Evolutionary conservation across 352 stramenopile species (phyloP).

Genomic region (Phytophthora hybrid): DNA sequence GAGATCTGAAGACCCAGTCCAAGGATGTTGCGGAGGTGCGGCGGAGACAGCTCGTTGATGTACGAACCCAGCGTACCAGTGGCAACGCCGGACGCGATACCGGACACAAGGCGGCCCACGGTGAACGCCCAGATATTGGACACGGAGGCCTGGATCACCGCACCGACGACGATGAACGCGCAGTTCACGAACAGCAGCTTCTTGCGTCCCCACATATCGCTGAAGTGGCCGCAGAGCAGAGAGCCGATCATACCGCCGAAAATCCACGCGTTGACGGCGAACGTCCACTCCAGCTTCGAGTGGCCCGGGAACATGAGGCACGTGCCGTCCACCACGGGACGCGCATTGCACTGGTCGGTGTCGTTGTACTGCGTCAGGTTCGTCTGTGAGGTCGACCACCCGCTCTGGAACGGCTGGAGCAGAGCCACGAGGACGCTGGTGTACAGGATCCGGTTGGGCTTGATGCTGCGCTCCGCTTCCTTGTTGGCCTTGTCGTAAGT

Average conservation of each 20-base stretch:
- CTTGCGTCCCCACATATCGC: constrained; percentile 30
- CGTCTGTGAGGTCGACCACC: constrained; percentile 63
- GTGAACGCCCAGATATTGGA: constrained; percentile 42
- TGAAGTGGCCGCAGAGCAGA: constrained; percentile 29
- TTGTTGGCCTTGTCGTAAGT: constrained; percentile 41
- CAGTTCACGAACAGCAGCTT: constrained; percentile 38
- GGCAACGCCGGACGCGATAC: constrained; percentile 38
- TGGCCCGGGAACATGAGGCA: constrained; percentile 34
- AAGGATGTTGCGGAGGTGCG: constrained; percentile 29
- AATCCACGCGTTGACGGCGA: constrained; percentile 33
- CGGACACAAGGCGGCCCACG: constrained; percentile 29
- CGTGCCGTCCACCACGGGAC: constrained; percentile 25
- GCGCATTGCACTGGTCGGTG: constrained; percentile 27
- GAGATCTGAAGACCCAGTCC: constrained; percentile 52
- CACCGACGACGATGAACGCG: constrained; percentile 49
- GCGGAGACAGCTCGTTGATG: constrained; percentile 57
- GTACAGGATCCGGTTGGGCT: constrained; percentile 51
- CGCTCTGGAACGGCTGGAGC: constrained; percentile 58
- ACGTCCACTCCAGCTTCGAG: constrained; percentile 29
- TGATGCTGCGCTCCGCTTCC: constrained; percentile 35
- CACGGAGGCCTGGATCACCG: constrained; percentile 37
- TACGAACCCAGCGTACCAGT: constrained; percentile 41
- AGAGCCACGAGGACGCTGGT: constrained; percentile 53
- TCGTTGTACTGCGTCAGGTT: constrained; percentile 49
- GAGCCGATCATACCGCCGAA: constrained; percentile 33